phyloP scores from a whole-genome alignment of 345 rosid genomes.

The thale cress (Arabidopsis thaliana) region DNA sequence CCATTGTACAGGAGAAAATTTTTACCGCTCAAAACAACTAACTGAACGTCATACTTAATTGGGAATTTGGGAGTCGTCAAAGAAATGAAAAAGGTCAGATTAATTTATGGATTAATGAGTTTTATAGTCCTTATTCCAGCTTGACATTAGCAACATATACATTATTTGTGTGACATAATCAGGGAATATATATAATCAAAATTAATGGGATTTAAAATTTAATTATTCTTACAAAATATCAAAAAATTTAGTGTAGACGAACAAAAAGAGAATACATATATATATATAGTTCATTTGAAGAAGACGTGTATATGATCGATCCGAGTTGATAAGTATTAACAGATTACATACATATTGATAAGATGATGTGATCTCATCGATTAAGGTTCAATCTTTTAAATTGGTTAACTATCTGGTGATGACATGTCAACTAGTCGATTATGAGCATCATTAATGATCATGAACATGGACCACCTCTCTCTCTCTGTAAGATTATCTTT shows the following conservation, averaged over 20 bases:
- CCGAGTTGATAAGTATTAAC: conserved; percentile 16
- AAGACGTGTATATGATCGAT: conserved; percentile 35
- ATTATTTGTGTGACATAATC: neutral
- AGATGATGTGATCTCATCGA: conserved; percentile 18
- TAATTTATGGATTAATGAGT: neutral
- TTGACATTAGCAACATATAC: too few relatives aligned
- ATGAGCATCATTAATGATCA: conserved; percentile 44
- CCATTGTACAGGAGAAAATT: neutral
- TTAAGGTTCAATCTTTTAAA: conserved; percentile 5
- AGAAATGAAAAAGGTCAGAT: too few relatives aligned
- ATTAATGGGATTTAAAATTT: neutral
- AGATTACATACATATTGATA: conserved; percentile 14
- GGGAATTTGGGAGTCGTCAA: too few relatives aligned
- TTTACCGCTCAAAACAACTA: neutral
- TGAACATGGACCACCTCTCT: conserved; percentile 42
- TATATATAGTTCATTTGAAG: conserved; percentile 3
- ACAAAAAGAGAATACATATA: neutral
- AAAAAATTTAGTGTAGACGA: conserved; percentile 4
- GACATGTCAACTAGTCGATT: conserved; percentile 31
- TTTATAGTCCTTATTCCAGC: neutral
- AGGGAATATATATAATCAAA: neutral
- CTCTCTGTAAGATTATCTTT: conserved; percentile 39
- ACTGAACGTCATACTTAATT: neutral
- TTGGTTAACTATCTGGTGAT: conserved; percentile 28
- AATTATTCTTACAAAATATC: neutral